phyloP scores from a whole-genome alignment of 768 basidiomycete genomes.

The Leccinum olivaceopallidum region DNA sequence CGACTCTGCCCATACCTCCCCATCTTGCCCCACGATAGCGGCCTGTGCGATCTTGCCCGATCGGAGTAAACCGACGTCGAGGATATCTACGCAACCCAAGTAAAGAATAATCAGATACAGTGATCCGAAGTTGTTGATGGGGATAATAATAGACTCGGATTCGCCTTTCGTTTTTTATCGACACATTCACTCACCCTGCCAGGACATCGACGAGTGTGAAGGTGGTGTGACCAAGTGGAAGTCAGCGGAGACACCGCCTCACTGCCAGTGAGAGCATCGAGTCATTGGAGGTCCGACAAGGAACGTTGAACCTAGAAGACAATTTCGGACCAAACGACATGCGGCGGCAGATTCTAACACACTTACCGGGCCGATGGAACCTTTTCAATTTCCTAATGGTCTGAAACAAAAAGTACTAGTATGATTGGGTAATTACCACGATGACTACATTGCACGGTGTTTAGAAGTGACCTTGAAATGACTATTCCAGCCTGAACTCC shows the following conservation, averaged over 20 bases:
- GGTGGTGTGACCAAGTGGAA: neutral
- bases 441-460: too few relatives aligned
- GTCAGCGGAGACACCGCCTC: neutral
- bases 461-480: too few relatives aligned
- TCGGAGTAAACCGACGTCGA: constrained; percentile 78
- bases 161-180: neutral
- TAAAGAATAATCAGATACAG: neutral
- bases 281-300: neutral
- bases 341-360: too few relatives aligned
- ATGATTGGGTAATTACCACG: too few relatives aligned
- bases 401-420: too few relatives aligned
- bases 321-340: too few relatives aligned
- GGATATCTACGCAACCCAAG: constrained; percentile 55
- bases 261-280: neutral
- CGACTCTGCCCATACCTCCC: constrained; percentile 35
- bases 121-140: neutral
- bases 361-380: too few relatives aligned
- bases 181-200: constrained; percentile 24
- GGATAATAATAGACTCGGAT: neutral
- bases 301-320: neutral
- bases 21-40: constrained; percentile 44
- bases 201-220: constrained; percentile 22
- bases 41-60: constrained; percentile 72
- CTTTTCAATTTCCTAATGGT: too few relatives aligned
- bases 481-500: too few relatives aligned